Evolutionary conservation across 106 monocot species (phyloP).

Genomic region (Alisma plantagoaquatica): DNA sequence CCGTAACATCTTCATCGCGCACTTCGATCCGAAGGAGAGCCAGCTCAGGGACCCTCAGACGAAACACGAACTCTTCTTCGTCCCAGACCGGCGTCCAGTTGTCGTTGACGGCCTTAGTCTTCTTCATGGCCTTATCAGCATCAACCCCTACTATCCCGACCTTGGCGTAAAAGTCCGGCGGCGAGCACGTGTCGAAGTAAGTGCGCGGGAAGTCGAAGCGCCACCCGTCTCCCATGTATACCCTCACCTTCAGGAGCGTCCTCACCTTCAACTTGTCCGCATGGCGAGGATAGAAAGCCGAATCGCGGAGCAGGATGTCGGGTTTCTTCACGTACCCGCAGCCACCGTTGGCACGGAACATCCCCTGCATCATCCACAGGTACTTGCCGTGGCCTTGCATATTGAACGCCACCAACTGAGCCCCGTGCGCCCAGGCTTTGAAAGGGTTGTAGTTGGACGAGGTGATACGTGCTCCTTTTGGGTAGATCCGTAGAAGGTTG

Average conservation of each 20-base stretch:
- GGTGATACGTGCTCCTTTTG: slow-evolving; percentile 55
- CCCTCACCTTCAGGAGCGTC: slow-evolving; percentile 45
- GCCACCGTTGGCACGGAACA: slow-evolving; percentile 66
- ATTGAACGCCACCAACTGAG: slow-evolving; percentile 92
- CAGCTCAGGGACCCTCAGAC: slow-evolving; percentile 31
- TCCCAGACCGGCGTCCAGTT: slow-evolving; percentile 44
- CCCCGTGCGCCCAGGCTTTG: slow-evolving; percentile 80
- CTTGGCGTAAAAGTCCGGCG: slow-evolving; percentile 64
- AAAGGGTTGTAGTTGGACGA: slow-evolving; percentile 81
- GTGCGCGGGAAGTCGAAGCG: slow-evolving; percentile 34
- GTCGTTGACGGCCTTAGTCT: slow-evolving; percentile 35
- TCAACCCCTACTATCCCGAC: slow-evolving; percentile 50
- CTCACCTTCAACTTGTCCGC: slow-evolving; percentile 35
- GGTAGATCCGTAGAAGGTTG: slow-evolving; percentile 72
- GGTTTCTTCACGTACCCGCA: slow-evolving; percentile 81
- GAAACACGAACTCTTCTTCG: slow-evolving; percentile 44
- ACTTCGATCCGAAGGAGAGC: slow-evolving; percentile 46
- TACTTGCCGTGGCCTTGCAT: slow-evolving; percentile 82
- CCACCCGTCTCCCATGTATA: slow-evolving; percentile 58
- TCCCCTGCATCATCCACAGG: slow-evolving; percentile 78
- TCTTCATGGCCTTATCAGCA: slow-evolving; percentile 41
- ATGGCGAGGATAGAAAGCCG: slow-evolving; percentile 47
- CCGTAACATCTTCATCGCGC: slow-evolving; percentile 41
- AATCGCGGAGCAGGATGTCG: slow-evolving; percentile 37
- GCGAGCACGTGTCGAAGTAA: slow-evolving; percentile 47